Percentiles rank a stretch among this genome's conserved stretches.
phyloP scores from a whole-genome alignment of 2,329 filamentous ascomycete genomes.

The Botrytis hyacinthi region DNA sequence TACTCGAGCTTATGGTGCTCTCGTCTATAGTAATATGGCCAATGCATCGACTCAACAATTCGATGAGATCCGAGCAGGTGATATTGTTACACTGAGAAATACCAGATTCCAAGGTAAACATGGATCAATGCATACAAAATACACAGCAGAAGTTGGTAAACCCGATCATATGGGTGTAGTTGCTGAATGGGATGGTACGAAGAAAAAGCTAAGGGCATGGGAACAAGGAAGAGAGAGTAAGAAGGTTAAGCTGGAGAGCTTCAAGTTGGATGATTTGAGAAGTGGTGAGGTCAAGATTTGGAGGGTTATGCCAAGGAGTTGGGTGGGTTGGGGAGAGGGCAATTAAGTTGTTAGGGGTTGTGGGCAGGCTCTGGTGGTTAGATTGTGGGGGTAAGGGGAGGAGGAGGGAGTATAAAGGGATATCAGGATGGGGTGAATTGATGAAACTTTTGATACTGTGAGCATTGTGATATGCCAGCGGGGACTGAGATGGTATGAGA shows the following conservation, averaged over 20 bases:
- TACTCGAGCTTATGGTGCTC: constrained; percentile 83
- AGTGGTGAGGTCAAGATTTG: constrained; percentile 97
- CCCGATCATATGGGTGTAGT: constrained; percentile 85
- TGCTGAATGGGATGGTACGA: constrained; percentile 95
- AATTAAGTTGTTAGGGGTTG: not conserved
- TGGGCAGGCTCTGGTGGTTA: not conserved
- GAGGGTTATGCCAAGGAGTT: constrained; percentile 87
- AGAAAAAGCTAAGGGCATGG: constrained; percentile 95
- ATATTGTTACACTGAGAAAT: constrained; percentile 90
- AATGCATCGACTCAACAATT: constrained; percentile 88
- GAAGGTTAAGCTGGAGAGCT: constrained; percentile 92
- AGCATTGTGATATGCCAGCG: not conserved
- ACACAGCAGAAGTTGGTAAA: constrained; percentile 82
- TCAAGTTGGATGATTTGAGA: constrained; percentile 85
- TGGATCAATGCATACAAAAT: constrained; percentile 93
- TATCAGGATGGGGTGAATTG: constrained; percentile 6
- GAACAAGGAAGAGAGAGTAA: constrained; percentile 92
- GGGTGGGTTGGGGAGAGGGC: constrained; percentile 74
- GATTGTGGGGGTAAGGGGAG: not conserved
- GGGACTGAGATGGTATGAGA: not conserved
- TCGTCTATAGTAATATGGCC: constrained; percentile 92
- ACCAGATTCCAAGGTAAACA: constrained; percentile 94
- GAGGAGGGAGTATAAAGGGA: not conserved
- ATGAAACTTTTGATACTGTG: not conserved
- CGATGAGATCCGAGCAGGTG: constrained; percentile 90